Conservation (phyloP, 305 asterid species). For the Fraxinus nigra region DNA sequence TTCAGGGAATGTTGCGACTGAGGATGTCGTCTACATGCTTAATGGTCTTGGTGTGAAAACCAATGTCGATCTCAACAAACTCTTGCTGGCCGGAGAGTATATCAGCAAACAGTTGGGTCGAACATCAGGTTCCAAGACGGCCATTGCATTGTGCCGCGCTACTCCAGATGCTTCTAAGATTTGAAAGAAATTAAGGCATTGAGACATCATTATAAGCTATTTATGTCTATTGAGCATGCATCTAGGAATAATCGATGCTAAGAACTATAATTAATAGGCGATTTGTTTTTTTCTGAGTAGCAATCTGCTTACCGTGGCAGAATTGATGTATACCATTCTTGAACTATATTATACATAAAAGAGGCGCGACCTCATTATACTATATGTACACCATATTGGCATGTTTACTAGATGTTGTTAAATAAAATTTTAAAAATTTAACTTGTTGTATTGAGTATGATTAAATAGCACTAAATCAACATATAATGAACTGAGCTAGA, state of each 20-base stretch:
- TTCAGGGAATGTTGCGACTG: slow-evolving; percentile 93
- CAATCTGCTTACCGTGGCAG: not conserved
- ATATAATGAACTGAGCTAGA: not conserved
- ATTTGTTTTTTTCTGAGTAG: not conserved
- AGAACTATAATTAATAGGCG: not conserved
- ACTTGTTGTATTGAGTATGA: not conserved
- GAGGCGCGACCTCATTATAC: not conserved
- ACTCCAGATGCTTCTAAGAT: slow-evolving; percentile 45
- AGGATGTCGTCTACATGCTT: slow-evolving; percentile 94
- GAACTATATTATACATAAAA: not conserved
- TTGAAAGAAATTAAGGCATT: not conserved
- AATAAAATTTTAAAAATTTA: not conserved
- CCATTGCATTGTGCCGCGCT: slow-evolving; percentile 55
- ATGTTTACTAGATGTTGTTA: not conserved
- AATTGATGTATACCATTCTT: not conserved
- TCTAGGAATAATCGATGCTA: not conserved
- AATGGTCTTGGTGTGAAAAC: slow-evolving; percentile 77
- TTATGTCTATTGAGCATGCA: not conserved
- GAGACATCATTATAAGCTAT: not conserved
- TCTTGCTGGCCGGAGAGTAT: slow-evolving; percentile 73
- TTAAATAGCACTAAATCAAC: not conserved
- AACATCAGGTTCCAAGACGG: slow-evolving; percentile 76
- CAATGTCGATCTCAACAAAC: slow-evolving; percentile 67
- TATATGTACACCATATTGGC: not conserved
- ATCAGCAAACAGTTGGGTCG: slow-evolving; percentile 68